A percentile compares a stretch with the other conserved stretches of the same genome.
These are phyloP conservation scores for Ophiocordyceps polyrhachis-furcata DNA, from an alignment of 2,329 filamentous ascomycete species.

Conservation along the genomic window DNA sequence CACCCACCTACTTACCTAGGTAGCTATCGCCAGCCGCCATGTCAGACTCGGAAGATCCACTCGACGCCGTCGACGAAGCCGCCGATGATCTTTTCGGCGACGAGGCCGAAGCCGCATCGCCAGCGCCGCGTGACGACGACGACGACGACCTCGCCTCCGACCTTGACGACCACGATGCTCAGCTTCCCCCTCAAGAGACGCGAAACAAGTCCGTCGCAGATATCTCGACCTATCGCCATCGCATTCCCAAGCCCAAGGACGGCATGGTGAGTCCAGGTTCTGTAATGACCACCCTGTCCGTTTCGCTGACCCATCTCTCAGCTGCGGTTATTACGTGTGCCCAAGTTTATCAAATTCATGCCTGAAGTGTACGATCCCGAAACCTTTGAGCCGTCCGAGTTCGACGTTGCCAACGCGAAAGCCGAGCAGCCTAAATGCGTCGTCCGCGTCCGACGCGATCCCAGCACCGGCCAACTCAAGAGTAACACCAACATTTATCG, in stretches of 20 bases:
- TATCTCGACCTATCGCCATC: constrained; percentile 47
- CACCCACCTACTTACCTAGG: not conserved
- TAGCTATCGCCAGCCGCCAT: constrained; percentile 14
- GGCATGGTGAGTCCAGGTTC: constrained; percentile 35
- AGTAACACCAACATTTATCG: constrained; percentile 59
- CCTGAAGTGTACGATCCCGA: constrained; percentile 48
- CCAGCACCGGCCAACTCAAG: constrained; percentile 44
- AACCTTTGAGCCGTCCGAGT: constrained; percentile 41
- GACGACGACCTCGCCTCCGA: constrained; percentile 42
- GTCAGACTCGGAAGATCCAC: constrained; percentile 37
- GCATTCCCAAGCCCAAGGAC: constrained; percentile 51
- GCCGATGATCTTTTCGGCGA: constrained; percentile 46
- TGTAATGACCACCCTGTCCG: too few species aligned
- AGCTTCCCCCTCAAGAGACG: constrained; percentile 22
- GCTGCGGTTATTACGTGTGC: constrained; percentile 54
- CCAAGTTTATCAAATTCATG: constrained; percentile 52
- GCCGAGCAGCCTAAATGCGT: constrained; percentile 42
- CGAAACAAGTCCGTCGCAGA: constrained; percentile 41
- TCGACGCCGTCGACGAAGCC: constrained; percentile 33
- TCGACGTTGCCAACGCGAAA: constrained; percentile 32
- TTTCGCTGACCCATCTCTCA: constrained; percentile 11
- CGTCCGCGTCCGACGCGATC: constrained; percentile 50
- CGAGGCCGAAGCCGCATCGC: constrained; percentile 35
- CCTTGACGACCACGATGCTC: constrained; percentile 26
- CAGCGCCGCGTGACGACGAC: constrained; percentile 47